Base-by-base conservation (phyloP, 345 rosid genomes). In the Sisymbrium irio region DNA sequence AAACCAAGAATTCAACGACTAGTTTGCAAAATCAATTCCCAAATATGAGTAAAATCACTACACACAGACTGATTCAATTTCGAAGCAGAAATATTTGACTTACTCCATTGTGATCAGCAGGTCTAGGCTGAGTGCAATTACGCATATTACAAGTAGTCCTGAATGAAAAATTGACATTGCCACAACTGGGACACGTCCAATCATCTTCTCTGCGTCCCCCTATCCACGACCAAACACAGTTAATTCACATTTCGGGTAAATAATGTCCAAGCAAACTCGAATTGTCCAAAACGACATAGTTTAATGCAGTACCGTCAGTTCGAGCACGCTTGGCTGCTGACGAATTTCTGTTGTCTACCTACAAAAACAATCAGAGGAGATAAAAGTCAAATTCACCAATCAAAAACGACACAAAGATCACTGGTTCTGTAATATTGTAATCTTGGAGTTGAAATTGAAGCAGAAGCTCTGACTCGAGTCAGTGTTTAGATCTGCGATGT, bases 191-290 rank as follows among this genome's bases (percentile, higher is more conserved):
- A 54, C 98, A 95, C 32, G 97, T 92, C 99, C 98, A 96, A 70
- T 96, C 99, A 81, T 96, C 98, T 69, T 96, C 99, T 82, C 99
- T 89, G 3, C 99, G 94, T 56, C 99, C 88, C 30, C 99, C 99
- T 96, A 66, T 71, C 71, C 62, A 46, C 56, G 0, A 36, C 42
- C 25, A 22, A n/a, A n/a, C n/a, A n/a, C n/a, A n/a, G n/a, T n/a
- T n/a, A n/a, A n/a, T n/a, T n/a, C n/a, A n/a, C n/a, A n/a, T 19
- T 35, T 71, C 28, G 0, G 17, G 39, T 11, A 25, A 3, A 68
- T 47, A 22, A 22, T n/a, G 30, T 45, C 40, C 3, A 22, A 28
- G 41, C 44, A 47, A 62, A 60, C 25, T 22, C 51, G 30, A 50
- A 51, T 40, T 10, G 15, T 41, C 13, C 64, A 25, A 30, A n/a